Evolutionary conservation across 1,284 basidiomycete species (phyloP), one percentile per base, ranked within the genome.

Genomic region (Pseudozyma hubeiensis): DNA sequence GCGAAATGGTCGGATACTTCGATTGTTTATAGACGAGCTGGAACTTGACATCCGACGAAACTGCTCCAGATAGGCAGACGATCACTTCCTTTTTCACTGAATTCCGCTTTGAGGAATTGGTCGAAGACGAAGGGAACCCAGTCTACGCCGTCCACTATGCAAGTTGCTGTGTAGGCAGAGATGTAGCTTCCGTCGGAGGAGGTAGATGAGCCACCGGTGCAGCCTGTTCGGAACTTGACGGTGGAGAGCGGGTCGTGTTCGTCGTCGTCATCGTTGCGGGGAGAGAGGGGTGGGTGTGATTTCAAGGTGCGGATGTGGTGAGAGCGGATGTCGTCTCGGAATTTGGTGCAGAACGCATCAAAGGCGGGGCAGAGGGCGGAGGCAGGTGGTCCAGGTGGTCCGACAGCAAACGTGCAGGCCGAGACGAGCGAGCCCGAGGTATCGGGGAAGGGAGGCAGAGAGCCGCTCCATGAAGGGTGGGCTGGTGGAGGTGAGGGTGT

Each of bases 41-140:
- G 64, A 24, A 61, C 50, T n/a, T 73, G 70, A 43, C 64, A 73
- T 1, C 70, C 70, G 17, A 73, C 40, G 24, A 73, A 68, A 14
- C 41, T 47, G 9, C 19, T 41, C 9, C 57, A 51, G 40, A 73
- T 67, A 10, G 58, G 39, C 5, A 56, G 41, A 1, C 57, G 41
- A 7, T 49, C 17, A 9, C 35, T 34, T 4, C 29, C 50, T 1
- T 39, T 16, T 34, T 40, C 49, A 24, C 35, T 16, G 53, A 67
- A 67, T 24, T 73, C 53, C 13, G 51, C 17, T 13, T 14, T 40
- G 3, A 73, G 30, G 33, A 71, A 71, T 11, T 41, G 33, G n/a
- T 55, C 40, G 24, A 72, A 72, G 17, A 68, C 64, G 34, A 46
- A 68, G 1, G 64, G 57, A 14, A 73, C 34, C 64, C 60, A 68